These are phyloP conservation scores for Thozetella sp. DNA, from an alignment of 495 filamentous ascomycete species.

Conservation along the genomic window DNA sequence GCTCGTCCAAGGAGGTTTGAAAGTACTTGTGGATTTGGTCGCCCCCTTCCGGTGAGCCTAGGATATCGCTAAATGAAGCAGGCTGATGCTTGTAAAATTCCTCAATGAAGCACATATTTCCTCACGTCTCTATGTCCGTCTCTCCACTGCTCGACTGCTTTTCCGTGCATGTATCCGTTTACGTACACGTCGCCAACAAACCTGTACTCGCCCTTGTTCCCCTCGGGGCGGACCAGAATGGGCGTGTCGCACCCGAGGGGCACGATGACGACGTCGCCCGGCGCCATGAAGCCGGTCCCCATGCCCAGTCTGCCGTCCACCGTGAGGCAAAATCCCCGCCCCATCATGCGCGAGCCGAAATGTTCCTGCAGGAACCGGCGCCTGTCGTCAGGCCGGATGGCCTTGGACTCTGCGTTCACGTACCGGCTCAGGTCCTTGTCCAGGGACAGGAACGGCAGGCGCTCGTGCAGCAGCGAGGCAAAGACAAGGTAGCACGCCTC, in stretches of 20 bases:
- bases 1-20: too few relatives aligned
- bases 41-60: too few relatives aligned
- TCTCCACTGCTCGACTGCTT: slow-evolving; percentile 13
- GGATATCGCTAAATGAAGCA: too few relatives aligned
- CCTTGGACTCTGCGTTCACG: neutral
- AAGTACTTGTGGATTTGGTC: neutral
- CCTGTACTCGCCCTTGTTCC: slow-evolving; percentile 13
- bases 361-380: slow-evolving; percentile 3
- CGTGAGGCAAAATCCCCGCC: slow-evolving; percentile 11
- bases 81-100: too few relatives aligned
- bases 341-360: slow-evolving; percentile 9
- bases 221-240: slow-evolving; percentile 17
- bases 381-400: slow-evolving; percentile 1
- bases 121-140: slow-evolving; percentile 6
- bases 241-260: slow-evolving; percentile 30
- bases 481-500: slow-evolving; percentile 20
- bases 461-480: slow-evolving; percentile 19
- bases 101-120: slow-evolving; percentile 2
- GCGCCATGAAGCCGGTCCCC: slow-evolving; percentile 19
- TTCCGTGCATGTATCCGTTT: slow-evolving; percentile 24
- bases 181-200: slow-evolving; percentile 29
- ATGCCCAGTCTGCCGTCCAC: slow-evolving; percentile 15
- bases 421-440: slow-evolving; percentile 15
- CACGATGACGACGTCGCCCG: slow-evolving; percentile 23
- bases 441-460: slow-evolving; percentile 14